These are phyloP conservation scores for Volvox reticuliferus DNA, from an alignment of 139 green algal species.

Conservation along the genomic window DNA sequence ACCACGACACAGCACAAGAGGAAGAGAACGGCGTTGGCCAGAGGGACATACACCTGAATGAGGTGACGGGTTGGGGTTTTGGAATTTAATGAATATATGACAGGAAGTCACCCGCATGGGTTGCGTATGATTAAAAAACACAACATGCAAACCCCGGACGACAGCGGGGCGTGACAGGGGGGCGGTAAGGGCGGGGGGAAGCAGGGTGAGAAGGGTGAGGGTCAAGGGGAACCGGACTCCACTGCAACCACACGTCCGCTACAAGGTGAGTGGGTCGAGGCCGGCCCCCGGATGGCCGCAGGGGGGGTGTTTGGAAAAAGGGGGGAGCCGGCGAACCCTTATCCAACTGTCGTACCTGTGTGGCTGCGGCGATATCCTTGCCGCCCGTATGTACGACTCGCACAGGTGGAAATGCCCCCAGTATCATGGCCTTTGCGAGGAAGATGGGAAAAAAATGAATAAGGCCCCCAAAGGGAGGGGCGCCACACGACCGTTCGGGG, in stretches of 20 bases:
- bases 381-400: slow-evolving; percentile 31
- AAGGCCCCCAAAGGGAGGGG: neutral
- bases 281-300: too few species aligned
- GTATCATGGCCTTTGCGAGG: slow-evolving; percentile 22
- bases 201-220: neutral
- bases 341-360: neutral
- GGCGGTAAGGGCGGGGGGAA: neutral
- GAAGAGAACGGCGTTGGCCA: slow-evolving; percentile 50
- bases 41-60: slow-evolving; percentile 52
- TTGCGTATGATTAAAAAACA: too few species aligned
- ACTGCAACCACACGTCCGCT: neutral
- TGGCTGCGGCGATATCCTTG: neutral
- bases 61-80: too few species aligned
- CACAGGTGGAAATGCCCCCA: slow-evolving; percentile 35
- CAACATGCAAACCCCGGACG: too few species aligned
- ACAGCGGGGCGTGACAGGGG: neutral
- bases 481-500: too few species aligned
- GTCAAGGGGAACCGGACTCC: neutral
- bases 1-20: slow-evolving; percentile 32
- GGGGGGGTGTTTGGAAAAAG: neutral
- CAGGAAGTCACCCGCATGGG: too few species aligned
- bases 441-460: neutral
- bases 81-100: too few species aligned
- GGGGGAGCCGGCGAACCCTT: too few species aligned
- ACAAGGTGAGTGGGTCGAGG: neutral